Conservation (phyloP, 2,329 filamentous ascomycete genomes). For the Penicillium sclerotigenum region DNA sequence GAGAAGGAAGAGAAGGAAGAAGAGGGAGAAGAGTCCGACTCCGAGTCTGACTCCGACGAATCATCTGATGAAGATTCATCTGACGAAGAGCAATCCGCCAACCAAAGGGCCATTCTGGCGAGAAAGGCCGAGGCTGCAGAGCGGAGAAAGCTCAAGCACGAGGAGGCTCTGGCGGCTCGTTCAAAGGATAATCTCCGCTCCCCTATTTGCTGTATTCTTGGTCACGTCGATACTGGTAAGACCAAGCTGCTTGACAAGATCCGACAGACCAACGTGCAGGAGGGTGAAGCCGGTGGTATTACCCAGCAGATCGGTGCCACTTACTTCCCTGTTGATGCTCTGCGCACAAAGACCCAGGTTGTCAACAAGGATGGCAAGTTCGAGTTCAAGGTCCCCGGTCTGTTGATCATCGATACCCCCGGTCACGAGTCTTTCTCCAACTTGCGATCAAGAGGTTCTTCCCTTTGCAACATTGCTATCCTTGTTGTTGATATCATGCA, state of each 20-base stretch:
- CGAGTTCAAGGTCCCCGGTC: slow-evolving; percentile 95
- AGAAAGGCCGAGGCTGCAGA: slow-evolving; percentile 87
- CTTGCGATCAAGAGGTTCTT: slow-evolving; percentile 91
- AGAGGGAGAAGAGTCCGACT: slow-evolving; percentile 31
- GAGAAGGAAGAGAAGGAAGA: slow-evolving; percentile 27
- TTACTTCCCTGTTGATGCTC: slow-evolving; percentile 94
- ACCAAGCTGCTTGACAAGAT: slow-evolving; percentile 99
- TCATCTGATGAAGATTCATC: slow-evolving; percentile 51
- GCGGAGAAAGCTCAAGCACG: slow-evolving; percentile 81
- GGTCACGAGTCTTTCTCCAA: slow-evolving; percentile 99
- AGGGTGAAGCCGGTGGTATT: slow-evolving; percentile 98
- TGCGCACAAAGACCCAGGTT: slow-evolving; percentile 86
- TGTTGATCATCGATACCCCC: slow-evolving; percentile 95
- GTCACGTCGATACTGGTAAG: slow-evolving; percentile 99
- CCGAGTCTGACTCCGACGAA: slow-evolving; percentile 35
- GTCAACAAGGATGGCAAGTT: slow-evolving; percentile 88
- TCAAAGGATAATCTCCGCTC: slow-evolving; percentile 94
- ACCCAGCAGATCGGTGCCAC: slow-evolving; percentile 99
- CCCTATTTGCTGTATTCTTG: slow-evolving; percentile 98
- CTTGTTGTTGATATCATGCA: slow-evolving; percentile 99
- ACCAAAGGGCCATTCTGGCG: slow-evolving; percentile 67
- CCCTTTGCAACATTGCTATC: slow-evolving; percentile 98
- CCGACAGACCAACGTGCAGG: slow-evolving; percentile 96
- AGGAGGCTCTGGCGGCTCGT: slow-evolving; percentile 84
- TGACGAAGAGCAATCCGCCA: slow-evolving; percentile 71